phyloP scores from a whole-genome alignment of 805 yeast genomes.

The Candida ortonii region DNA sequence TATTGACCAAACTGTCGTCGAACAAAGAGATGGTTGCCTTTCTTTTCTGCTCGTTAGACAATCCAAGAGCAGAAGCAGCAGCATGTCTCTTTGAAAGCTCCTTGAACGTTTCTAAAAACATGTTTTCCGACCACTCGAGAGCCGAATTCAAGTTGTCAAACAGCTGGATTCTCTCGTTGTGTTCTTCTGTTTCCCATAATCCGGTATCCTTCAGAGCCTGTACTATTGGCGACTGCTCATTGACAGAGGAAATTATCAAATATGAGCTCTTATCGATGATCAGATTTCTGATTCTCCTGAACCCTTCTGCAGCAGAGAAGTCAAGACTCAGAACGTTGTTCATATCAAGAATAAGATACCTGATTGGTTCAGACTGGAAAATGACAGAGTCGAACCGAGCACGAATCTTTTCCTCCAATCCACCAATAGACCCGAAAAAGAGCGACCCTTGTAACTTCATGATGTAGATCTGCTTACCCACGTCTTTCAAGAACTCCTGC shows the following conservation, averaged over 20 bases:
- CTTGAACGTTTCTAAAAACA: slow-evolving; percentile 66
- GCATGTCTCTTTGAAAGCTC: slow-evolving; percentile 17
- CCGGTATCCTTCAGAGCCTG: slow-evolving; percentile 81
- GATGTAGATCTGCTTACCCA: slow-evolving; percentile 88
- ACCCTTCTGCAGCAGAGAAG: slow-evolving; percentile 95
- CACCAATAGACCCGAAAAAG: slow-evolving; percentile 94
- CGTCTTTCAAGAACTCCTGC: slow-evolving; percentile 75
- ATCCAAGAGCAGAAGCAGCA: slow-evolving; percentile 1
- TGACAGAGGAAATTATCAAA: slow-evolving; percentile 75
- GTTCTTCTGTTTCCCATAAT: slow-evolving; percentile 54
- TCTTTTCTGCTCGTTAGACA: slow-evolving; percentile 10
- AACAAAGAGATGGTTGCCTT: slow-evolving; percentile 17
- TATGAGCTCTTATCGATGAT: slow-evolving; percentile 66
- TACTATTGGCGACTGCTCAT: slow-evolving; percentile 61
- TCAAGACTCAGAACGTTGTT: slow-evolving; percentile 79
- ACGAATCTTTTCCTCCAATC: slow-evolving; percentile 76
- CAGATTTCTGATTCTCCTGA: slow-evolving; percentile 79
- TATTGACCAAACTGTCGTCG: slow-evolving; percentile 10
- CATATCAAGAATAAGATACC: slow-evolving; percentile 81
- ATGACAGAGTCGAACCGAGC: slow-evolving; percentile 54
- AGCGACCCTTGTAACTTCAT: slow-evolving; percentile 83
- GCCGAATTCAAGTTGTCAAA: slow-evolving; percentile 83
- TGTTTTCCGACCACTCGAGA: slow-evolving; percentile 95
- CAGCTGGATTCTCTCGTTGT: slow-evolving; percentile 50
- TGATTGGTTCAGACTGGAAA: slow-evolving; percentile 58